phyloP scores from a whole-genome alignment of 139 green algal genomes.

The Chlamydomonas incerta region DNA sequence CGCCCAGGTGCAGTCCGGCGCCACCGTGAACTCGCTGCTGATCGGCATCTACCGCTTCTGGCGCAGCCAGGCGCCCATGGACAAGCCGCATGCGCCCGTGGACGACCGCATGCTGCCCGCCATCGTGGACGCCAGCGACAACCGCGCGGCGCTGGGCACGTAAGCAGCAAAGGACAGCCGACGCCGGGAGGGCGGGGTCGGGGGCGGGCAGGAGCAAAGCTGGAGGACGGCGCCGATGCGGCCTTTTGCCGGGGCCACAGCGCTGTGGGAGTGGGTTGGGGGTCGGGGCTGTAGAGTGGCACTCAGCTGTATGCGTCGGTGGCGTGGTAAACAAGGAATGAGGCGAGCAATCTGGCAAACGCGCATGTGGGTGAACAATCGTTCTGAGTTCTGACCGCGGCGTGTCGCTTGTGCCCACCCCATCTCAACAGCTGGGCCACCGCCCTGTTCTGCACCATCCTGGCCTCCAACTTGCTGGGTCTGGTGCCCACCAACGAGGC shows the following conservation, averaged over 20 bases:
- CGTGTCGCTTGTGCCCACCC: neutral
- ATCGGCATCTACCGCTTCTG: conserved; percentile 63
- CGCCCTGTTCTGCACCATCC: conserved; percentile 62
- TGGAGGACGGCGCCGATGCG: no score
- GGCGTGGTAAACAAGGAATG: no score
- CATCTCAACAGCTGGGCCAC: conserved; percentile 48
- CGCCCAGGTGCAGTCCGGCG: conserved; percentile 52
- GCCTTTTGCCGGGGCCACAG: no score
- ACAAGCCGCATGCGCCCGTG: conserved; percentile 55
- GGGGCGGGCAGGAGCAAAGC: neutral
- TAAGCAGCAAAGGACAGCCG: neutral
- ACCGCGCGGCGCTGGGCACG: conserved; percentile 53
- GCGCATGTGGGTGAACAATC: no score
- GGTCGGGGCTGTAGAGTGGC: no score
- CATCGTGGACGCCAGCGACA: conserved; percentile 44
- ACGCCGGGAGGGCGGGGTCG: neutral
- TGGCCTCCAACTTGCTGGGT: conserved; percentile 63
- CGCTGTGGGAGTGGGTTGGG: no score
- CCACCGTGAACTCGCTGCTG: conserved; percentile 51
- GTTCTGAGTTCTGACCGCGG: neutral
- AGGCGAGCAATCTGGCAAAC: no score
- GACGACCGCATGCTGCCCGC: conserved; percentile 57
- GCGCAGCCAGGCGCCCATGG: conserved; percentile 59
- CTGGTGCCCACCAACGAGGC: conserved; percentile 65
- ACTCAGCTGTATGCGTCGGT: no score